Conservation (phyloP, 371 early-diverging fungal genomes). For the Mortierella sp. region DNA sequence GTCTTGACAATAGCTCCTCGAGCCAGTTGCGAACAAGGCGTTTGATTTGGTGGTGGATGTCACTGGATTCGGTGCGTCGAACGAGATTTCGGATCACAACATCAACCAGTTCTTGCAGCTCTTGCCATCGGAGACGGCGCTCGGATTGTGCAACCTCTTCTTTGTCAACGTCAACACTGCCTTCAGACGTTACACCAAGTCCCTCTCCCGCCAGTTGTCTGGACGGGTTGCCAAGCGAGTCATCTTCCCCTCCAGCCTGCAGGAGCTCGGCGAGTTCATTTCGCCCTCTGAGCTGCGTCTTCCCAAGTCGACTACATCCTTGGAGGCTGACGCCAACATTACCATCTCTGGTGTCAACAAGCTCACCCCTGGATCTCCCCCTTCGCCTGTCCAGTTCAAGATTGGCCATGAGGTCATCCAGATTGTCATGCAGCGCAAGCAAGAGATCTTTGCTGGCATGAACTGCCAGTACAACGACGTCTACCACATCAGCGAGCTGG, state of each 20-base stretch:
- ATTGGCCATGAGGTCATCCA: slow-evolving; percentile 87
- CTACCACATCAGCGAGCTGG: slow-evolving; percentile 87
- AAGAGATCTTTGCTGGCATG: slow-evolving; percentile 78
- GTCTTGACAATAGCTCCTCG: slow-evolving; percentile 60
- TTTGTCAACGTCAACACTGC: slow-evolving; percentile 87
- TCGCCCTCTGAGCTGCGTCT: slow-evolving; percentile 77
- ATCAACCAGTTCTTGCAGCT: slow-evolving; percentile 81
- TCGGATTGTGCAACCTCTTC: slow-evolving; percentile 70
- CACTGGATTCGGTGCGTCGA: slow-evolving; percentile 83
- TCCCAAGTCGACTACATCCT: slow-evolving; percentile 81
- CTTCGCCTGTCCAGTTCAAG: slow-evolving; percentile 86
- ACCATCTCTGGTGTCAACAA: slow-evolving; percentile 77
- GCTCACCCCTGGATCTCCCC: slow-evolving; percentile 71
- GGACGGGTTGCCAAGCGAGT: slow-evolving; percentile 73
- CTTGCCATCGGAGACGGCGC: slow-evolving; percentile 72
- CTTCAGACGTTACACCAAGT: slow-evolving; percentile 80
- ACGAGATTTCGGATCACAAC: slow-evolving; percentile 87
- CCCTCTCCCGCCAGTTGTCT: slow-evolving; percentile 69
- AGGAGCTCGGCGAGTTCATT: slow-evolving; percentile 81
- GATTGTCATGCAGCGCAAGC: slow-evolving; percentile 78
- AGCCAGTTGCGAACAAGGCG: slow-evolving; percentile 69
- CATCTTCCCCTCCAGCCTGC: slow-evolving; percentile 74
- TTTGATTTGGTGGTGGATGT: slow-evolving; percentile 88
- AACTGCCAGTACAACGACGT: slow-evolving; percentile 88
- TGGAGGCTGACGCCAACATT: slow-evolving; percentile 78